Evolutionary conservation across 176 grass and related monocot genomes (phyloP), one percentile per base, ranked within the genome.

Genomic region (Oryza meyeriana): DNA sequence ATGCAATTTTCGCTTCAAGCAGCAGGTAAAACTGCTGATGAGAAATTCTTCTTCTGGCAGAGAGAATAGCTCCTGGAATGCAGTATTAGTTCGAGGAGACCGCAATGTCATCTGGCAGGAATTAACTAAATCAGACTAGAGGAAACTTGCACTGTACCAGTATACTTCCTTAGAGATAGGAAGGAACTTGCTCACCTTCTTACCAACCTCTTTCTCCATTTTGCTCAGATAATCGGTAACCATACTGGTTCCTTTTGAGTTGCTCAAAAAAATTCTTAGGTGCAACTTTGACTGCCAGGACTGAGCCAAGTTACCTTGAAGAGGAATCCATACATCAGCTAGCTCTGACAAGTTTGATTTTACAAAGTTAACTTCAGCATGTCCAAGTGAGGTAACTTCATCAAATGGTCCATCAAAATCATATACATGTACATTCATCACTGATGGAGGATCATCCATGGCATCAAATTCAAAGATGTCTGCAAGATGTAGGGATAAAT

Each of bases 191-290:
- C 82, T 89, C 76, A 98, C 96, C 93, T 95, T 95, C 85, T 95
- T 94, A 36, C 93, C 96, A 82, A 98, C 91, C 77, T 98, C 92
- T 87, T 98, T 98, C 87, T 98, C 96, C 92, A 98, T 86, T 84
- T 91, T 94, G 50, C 85, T 93, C 70, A 98, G 55, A 84, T 93
- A 95, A 22, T 98, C 87, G 9, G 72, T 81, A 33, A 95, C 81
- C 87, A 93, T 79, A 70, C 86, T 87, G 34, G 79, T 90, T 11
- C 95, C 90, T 74, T 85, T 91, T 52, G 92, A 93, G 71, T 98
- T 98, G 73, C 87, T 95, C 76, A 98, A 78, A 76, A 98, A 93
- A 63, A 98, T 93, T 83, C 96, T 95, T 35, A 98, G 77, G 71
- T 85, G 92, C 59, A 98, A 77, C 35, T 95, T 95, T 52, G 93